phyloP scores from a whole-genome alignment of 805 yeast species.

The Kockiozyma suomiensis region DNA sequence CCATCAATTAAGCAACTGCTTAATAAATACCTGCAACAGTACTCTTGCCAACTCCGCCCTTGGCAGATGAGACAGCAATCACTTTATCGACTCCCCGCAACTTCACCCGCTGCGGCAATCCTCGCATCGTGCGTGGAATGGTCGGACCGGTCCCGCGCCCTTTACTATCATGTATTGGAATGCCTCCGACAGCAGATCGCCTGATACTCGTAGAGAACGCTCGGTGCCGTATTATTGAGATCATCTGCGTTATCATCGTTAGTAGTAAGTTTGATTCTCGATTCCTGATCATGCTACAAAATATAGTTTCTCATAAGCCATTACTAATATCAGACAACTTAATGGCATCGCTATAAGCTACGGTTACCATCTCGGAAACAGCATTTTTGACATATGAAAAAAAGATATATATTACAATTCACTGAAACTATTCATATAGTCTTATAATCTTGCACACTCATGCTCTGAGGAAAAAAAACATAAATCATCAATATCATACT shows the following conservation, averaged over 20 bases:
- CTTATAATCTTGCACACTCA: not conserved
- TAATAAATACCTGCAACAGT: conserved; percentile 60
- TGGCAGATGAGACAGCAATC: conserved; percentile 70
- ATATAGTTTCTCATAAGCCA: too few relatives aligned
- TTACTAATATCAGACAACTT: too few relatives aligned
- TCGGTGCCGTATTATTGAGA: not conserved
- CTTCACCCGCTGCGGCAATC: conserved; percentile 56
- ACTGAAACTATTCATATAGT: not conserved
- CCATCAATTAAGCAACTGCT: conserved; percentile 10
- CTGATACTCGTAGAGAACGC: not conserved
- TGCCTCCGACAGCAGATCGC: not conserved
- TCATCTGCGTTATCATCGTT: not conserved
- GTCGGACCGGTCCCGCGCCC: conserved; percentile 38
- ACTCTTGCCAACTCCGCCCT: conserved; percentile 83
- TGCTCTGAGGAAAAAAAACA: not conserved
- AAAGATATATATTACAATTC: not conserved
- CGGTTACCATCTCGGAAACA: too few relatives aligned
- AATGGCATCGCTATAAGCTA: too few relatives aligned
- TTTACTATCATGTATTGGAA: conserved; percentile 13
- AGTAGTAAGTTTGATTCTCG: too few relatives aligned
- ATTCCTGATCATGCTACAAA: too few relatives aligned
- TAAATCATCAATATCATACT: not conserved
- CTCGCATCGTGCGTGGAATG: conserved; percentile 51
- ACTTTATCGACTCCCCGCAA: conserved; percentile 66
- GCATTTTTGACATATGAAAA: not conserved